Evolutionary conservation across 768 basidiomycete genomes (phyloP).

Genomic region (Pleurotus giganteus): DNA sequence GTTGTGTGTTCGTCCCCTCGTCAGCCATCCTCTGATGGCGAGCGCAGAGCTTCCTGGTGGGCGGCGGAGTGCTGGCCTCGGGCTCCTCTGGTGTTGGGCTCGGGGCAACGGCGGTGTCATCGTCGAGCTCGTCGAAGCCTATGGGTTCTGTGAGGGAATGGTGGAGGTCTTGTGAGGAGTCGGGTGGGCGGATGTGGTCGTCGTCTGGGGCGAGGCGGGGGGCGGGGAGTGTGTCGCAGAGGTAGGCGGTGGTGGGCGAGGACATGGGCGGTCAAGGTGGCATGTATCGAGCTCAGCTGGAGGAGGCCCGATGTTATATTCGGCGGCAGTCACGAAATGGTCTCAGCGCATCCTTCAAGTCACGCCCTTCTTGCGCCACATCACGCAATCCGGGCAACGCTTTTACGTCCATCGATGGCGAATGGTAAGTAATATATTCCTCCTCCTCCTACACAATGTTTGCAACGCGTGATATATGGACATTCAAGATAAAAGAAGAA

Average conservation of each 20-base stretch:
- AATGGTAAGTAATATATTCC: constrained; percentile 1
- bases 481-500: constrained; percentile 2
- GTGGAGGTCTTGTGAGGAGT: constrained; percentile 4
- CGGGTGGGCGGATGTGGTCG: constrained; percentile 12
- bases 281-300: constrained; percentile 8
- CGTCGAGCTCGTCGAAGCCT: constrained; percentile 23
- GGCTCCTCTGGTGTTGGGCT: constrained; percentile 24
- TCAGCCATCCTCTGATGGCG: constrained; percentile 97
- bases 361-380: constrained; percentile 36
- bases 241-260: constrained; percentile 35
- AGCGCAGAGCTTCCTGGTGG: constrained; percentile 81
- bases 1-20: constrained; percentile 86
- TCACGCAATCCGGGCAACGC: constrained; percentile 36
- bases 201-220: constrained; percentile 43
- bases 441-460: constrained; percentile 10
- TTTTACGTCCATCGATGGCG: constrained; percentile 1
- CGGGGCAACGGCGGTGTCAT: constrained; percentile 38
- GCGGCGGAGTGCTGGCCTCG: constrained; percentile 18
- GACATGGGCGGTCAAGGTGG: constrained; percentile 20
- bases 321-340: constrained; percentile 7
- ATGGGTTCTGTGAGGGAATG: background rate
- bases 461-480: constrained; percentile 1
- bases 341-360: constrained; percentile 14
- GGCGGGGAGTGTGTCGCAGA: constrained; percentile 73
- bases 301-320: constrained; percentile 7